A percentile compares a stretch with the other conserved stretches of the same genome.
Evolutionary conservation across 495 filamentous ascomycete species (phyloP).

Genomic region (Aspergillus sclerotioniger): DNA sequence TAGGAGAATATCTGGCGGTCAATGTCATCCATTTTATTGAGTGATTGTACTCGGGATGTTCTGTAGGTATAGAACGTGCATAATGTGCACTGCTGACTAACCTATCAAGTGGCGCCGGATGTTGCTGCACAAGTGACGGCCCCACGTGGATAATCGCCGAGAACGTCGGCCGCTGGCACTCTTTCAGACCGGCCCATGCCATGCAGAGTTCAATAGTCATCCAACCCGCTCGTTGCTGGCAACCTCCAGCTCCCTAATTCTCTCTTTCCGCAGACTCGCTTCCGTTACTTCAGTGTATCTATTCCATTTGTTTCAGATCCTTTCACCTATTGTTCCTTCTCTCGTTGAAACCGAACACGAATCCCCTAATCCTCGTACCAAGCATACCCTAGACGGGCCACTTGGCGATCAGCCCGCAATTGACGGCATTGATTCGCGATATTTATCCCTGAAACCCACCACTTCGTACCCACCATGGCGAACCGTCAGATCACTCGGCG

Average conservation of each 20-base stretch:
- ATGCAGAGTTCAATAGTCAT: background rate
- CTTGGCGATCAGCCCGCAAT: constrained; percentile 1
- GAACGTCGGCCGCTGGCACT: background rate
- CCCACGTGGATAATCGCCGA: background rate
- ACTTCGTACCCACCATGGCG: constrained; percentile 31
- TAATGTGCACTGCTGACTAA: background rate
- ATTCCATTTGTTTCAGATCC: background rate
- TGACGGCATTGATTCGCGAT: constrained; percentile 2
- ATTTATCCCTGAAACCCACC: constrained; percentile 6
- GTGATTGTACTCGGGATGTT: background rate
- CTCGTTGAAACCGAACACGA: background rate
- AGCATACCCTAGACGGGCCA: background rate
- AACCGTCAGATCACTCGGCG: constrained; percentile 44
- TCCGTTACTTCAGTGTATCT: background rate
- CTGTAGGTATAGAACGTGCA: background rate
- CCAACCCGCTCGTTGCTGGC: background rate
- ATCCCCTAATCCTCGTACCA: background rate
- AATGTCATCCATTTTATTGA: background rate
- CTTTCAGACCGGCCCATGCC: background rate
- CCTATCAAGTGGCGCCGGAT: background rate
- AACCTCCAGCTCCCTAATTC: background rate
- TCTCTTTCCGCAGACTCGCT: background rate
- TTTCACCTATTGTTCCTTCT: background rate
- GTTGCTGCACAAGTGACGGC: background rate
- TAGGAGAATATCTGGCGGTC: background rate